Percentiles rank a stretch among this genome's conserved stretches.
phyloP scores from a whole-genome alignment of 2,329 filamentous ascomycete species.

The Hypoxylon sp. region DNA sequence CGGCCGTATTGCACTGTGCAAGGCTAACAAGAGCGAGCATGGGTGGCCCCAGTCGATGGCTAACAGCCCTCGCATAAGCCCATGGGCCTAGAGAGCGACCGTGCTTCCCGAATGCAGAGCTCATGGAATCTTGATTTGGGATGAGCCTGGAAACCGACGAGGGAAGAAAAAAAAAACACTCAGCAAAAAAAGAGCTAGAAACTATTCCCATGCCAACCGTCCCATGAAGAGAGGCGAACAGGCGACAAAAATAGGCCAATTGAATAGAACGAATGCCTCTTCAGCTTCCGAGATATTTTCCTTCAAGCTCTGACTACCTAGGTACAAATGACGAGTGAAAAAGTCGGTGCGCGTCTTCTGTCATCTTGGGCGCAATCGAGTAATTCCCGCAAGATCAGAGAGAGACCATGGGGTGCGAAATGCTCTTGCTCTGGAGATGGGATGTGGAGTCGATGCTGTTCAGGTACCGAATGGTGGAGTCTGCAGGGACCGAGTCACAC shows the following conservation, averaged over 20 bases:
- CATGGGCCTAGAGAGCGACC: conserved; percentile 31
- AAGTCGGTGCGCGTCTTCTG: conserved; percentile 37
- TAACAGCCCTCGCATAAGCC: conserved; percentile 42
- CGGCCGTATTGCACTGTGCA: conserved; percentile 29
- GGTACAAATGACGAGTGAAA: conserved; percentile 26
- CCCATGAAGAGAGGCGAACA: conserved; percentile 2
- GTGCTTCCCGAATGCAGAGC: conserved; percentile 44
- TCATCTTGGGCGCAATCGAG: conserved; percentile 42
- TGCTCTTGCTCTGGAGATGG: conserved; percentile 37
- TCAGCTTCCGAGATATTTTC: conserved; percentile 29
- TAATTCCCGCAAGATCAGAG: conserved; percentile 45
- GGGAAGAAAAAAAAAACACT: conserved; percentile 36
- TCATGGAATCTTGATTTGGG: conserved; percentile 43
- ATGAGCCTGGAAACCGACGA: conserved; percentile 21
- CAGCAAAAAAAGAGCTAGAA: conserved; percentile 32
- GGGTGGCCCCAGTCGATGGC: conserved; percentile 35
- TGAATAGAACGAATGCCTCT: conserved; percentile 28
- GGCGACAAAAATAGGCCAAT: conserved; percentile 27
- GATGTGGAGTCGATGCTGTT: conserved; percentile 41
- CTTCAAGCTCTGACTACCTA: conserved; percentile 33
- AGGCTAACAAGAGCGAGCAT: conserved; percentile 31
- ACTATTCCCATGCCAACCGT: conserved; percentile 29
- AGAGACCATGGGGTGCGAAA: conserved; percentile 34
- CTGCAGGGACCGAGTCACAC: conserved; percentile 41
- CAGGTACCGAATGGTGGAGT: conserved; percentile 43